Base-by-base conservation (phyloP, 129 eudicot genomes). In the Smallanthus sonchifolius region DNA sequence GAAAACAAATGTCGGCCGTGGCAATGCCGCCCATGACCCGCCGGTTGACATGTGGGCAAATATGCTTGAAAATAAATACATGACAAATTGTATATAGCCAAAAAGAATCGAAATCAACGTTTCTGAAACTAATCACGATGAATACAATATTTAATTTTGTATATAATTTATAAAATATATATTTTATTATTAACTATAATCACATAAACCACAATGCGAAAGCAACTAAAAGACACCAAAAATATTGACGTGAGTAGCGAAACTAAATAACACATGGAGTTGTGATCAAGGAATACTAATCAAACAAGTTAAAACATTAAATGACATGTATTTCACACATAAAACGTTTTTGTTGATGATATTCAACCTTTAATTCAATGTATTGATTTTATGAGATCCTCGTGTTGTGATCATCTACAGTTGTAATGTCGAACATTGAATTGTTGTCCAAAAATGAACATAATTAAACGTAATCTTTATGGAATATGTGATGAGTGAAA, bases 1-100 rank as follows among this genome's bases (percentile, higher is more conserved):
- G 30, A 24, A 56, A 59, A 13, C 17, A 59, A 59, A 59, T 59
- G 65, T 59, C 63, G 63, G 63, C 35, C 36, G 9, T 56, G 35
- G 37, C 17, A 4, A 59, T 28, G 65, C 65, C 65, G 65, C 30
- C 39, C 65, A 59, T 28, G 65, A 59, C 65, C 65, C 65, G 65
- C 65, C 38, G 7, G 38, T 10, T 24, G 16, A 10, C 37, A 10
- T 57, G 64, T 57, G 64, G 64, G 64, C 13, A 59, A 59, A 24
- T 28, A 59, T 34, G 39, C 16, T 30, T 28, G 15, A 57, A 28
- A 28, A 28, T 59, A 59, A 56, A 56, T 20, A 19, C 7, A 20
- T 20, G 15, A 7, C 19, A 16, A 7, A 17, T 16, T 17, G 20
- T 20, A 56, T 56, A 56, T 56, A 20, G 13, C 63, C 59, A 56